These are phyloP conservation scores for Hypoxylon sp. DNA, from an alignment of 2,329 filamentous ascomycete genomes.

Conservation along the genomic window DNA sequence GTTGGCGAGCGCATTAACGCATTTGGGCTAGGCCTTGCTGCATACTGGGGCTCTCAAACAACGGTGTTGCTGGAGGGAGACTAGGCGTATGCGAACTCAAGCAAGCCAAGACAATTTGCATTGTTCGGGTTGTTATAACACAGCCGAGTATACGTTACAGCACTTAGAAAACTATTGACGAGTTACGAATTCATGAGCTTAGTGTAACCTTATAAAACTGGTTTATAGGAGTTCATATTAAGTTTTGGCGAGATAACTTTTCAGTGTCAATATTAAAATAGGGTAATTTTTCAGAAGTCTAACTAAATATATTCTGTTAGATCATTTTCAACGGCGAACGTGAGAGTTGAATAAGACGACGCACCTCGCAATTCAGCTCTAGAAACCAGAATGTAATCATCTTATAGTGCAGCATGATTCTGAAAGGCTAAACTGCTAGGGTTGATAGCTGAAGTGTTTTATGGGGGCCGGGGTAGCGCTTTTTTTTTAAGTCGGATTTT, in stretches of 20 bases:
- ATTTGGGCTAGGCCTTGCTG: slow-evolving; percentile 3
- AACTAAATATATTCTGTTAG: no score
- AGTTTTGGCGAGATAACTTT: background rate
- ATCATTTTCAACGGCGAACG: no score
- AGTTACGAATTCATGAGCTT: background rate
- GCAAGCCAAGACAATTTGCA: background rate
- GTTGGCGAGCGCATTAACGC: background rate
- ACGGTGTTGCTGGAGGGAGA: slow-evolving; percentile 5
- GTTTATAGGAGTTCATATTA: background rate
- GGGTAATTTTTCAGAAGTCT: no score
- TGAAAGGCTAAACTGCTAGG: background rate
- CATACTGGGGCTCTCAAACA: slow-evolving; percentile 10
- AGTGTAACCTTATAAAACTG: background rate
- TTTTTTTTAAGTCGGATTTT: background rate
- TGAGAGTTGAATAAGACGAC: no score
- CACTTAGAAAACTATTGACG: background rate
- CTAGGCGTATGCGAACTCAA: background rate
- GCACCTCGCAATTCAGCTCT: no score
- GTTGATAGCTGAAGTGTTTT: background rate
- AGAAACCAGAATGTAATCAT: no score
- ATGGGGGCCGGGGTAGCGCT: background rate
- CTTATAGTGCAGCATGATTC: no score
- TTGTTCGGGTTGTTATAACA: background rate
- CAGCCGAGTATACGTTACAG: background rate
- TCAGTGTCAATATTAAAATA: background rate